Evolutionary conservation across 257 asterid genomes (phyloP).

Genomic region (Solanum chilense): DNA sequence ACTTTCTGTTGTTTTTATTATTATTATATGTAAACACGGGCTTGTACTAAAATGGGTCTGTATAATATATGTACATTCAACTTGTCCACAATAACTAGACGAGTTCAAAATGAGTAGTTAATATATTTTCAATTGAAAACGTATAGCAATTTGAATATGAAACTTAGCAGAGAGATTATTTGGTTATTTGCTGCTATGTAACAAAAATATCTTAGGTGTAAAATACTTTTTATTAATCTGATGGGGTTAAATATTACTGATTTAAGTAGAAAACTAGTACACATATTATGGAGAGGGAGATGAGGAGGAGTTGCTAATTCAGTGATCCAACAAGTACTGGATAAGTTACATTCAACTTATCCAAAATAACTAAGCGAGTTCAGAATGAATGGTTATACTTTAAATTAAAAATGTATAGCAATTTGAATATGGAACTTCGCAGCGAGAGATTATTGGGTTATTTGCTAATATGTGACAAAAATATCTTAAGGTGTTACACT

Average conservation of each 20-base stretch:
- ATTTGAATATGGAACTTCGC: neutral
- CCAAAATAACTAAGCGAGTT: neutral
- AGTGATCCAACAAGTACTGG: neutral
- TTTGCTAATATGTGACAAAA: neutral
- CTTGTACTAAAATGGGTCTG: neutral
- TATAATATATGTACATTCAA: neutral
- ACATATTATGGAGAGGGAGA: neutral
- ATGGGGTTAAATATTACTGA: neutral
- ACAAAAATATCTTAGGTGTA: neutral
- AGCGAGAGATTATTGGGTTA: neutral
- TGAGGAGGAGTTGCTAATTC: neutral
- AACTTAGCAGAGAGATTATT: neutral
- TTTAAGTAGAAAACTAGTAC: neutral
- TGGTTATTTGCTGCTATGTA: neutral
- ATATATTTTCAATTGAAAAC: neutral
- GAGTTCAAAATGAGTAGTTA: neutral
- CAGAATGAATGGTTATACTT: neutral
- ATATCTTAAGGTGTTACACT: neutral
- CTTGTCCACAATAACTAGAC: neutral
- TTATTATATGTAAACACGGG: neutral
- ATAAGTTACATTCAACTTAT: neutral
- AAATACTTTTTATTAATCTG: neutral
- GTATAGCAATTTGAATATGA: neutral
- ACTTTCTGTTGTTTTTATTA: neutral
- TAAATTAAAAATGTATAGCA: neutral